Conservation (phyloP, 345 rosid species). For the Carallia pectinifolia region DNA sequence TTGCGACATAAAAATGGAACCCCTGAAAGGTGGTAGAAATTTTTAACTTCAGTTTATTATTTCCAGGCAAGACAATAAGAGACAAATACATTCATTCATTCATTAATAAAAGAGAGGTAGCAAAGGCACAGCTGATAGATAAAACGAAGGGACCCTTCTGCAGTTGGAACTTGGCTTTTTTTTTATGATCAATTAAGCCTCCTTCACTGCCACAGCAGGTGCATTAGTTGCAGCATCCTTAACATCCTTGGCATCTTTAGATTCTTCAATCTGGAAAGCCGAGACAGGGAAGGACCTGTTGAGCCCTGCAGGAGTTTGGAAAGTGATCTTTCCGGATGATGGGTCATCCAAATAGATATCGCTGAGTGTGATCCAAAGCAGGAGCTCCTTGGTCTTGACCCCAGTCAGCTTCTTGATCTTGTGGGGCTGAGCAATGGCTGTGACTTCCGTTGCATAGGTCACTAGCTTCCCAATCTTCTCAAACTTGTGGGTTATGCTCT, state of each 20-base stretch:
- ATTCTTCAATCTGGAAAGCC: constrained; percentile 60
- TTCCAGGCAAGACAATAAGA: too few relatives aligned
- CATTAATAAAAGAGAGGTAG: not conserved
- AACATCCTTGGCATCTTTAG: constrained; percentile 31
- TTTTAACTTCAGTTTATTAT: too few relatives aligned
- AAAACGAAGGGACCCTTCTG: not conserved
- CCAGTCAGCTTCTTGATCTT: constrained; percentile 96
- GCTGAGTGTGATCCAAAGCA: constrained; percentile 60
- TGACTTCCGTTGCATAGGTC: constrained; percentile 67
- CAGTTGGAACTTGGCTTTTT: not conserved
- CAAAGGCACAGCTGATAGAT: not conserved
- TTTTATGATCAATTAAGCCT: not conserved
- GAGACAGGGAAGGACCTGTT: constrained; percentile 63
- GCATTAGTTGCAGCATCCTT: constrained; percentile 8
- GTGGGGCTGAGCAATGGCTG: constrained; percentile 51
- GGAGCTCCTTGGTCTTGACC: constrained; percentile 89
- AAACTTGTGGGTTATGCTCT: constrained; percentile 73
- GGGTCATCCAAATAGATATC: constrained; percentile 64
- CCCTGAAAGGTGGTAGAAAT: too few relatives aligned
- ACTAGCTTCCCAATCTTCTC: constrained; percentile 60
- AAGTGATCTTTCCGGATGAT: constrained; percentile 57
- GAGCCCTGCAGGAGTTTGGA: constrained; percentile 75
- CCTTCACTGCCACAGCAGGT: constrained; percentile 17
- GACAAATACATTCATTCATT: too few relatives aligned
- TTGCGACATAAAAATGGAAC: too few relatives aligned